A percentile compares a stretch with the other conserved stretches of the same genome.
Evolutionary conservation across 139 green algal genomes (phyloP).

Genomic region (Chlamydomonas sp.): DNA sequence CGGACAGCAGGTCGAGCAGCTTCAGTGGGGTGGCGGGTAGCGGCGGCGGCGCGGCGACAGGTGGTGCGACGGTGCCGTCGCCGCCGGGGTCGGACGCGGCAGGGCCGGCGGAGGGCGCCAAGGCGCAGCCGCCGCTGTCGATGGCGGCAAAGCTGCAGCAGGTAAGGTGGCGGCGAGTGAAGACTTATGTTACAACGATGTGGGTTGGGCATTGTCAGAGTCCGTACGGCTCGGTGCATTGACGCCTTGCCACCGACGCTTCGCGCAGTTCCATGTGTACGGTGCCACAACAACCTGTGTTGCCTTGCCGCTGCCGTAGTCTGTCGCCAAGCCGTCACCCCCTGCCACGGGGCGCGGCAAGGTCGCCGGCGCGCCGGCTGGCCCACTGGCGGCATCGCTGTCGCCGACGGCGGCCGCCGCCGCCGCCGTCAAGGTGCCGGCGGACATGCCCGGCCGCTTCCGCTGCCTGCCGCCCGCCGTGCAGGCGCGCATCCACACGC

Average conservation of each 20-base stretch:
- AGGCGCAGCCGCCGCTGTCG: not conserved
- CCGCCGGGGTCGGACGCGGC: slow-evolving; percentile 23
- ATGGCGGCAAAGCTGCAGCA: slow-evolving; percentile 43
- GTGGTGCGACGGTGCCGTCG: not conserved
- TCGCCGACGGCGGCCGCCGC: not conserved
- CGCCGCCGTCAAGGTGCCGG: not conserved
- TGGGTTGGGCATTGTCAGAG: not conserved
- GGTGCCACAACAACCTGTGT: no score
- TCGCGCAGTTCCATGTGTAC: no score
- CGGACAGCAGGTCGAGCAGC: not conserved
- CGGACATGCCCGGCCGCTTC: slow-evolving; percentile 34
- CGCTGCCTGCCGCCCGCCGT: slow-evolving; percentile 29
- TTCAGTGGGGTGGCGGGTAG: no score
- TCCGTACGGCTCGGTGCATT: not conserved
- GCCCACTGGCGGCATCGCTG: not conserved
- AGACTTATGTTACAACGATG: not conserved
- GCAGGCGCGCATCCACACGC: slow-evolving; percentile 23
- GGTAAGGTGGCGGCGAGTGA: not conserved
- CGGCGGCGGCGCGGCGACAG: no score
- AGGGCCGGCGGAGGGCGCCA: not conserved
- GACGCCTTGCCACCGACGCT: no score
- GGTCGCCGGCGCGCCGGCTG: not conserved
- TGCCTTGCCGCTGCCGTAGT: no score
- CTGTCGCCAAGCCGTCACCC: no score
- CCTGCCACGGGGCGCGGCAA: no score